Conservation (phyloP, 2,329 filamentous ascomycete species). For the Beauveria brongniartii region DNA sequence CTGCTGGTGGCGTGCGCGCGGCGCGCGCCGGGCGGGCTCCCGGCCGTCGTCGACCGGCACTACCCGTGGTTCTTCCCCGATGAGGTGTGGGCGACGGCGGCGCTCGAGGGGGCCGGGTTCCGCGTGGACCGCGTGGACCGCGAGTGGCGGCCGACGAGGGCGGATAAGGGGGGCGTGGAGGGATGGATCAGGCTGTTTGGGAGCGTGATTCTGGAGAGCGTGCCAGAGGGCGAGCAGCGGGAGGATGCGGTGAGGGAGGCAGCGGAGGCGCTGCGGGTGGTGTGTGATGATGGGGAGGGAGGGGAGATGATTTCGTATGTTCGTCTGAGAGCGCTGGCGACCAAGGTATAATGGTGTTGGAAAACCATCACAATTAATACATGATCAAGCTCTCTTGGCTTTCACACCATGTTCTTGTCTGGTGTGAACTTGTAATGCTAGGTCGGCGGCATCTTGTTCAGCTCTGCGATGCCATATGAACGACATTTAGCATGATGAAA, state of each 20-base stretch:
- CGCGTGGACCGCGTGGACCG: constrained; percentile 46
- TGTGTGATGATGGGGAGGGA: constrained; percentile 49
- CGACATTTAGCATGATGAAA: too few relatives aligned
- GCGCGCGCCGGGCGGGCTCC: constrained; percentile 35
- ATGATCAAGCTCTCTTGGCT: too few relatives aligned
- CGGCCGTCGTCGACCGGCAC: constrained; percentile 33
- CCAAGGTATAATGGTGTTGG: constrained; percentile 21
- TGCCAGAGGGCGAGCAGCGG: constrained; percentile 36
- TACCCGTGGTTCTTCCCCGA: constrained; percentile 69
- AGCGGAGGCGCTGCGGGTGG: constrained; percentile 43
- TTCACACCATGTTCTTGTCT: too few relatives aligned
- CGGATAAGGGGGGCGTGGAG: constrained; percentile 50
- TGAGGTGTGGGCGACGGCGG: constrained; percentile 46
- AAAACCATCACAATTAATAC: too few relatives aligned
- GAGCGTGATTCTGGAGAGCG: constrained; percentile 46
- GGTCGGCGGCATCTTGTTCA: too few relatives aligned
- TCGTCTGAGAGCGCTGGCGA: constrained; percentile 40
- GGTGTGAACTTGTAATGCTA: too few relatives aligned
- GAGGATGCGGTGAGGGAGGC: constrained; percentile 48
- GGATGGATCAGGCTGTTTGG: constrained; percentile 62
- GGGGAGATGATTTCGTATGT: constrained; percentile 49
- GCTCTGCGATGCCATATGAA: too few relatives aligned
- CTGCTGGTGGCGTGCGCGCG: constrained; percentile 45
- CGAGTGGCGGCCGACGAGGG: constrained; percentile 56
- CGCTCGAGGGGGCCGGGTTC: constrained; percentile 38